Evolutionary conservation across 768 basidiomycete species (phyloP).

Genomic region (Peribolospora baueri): DNA sequence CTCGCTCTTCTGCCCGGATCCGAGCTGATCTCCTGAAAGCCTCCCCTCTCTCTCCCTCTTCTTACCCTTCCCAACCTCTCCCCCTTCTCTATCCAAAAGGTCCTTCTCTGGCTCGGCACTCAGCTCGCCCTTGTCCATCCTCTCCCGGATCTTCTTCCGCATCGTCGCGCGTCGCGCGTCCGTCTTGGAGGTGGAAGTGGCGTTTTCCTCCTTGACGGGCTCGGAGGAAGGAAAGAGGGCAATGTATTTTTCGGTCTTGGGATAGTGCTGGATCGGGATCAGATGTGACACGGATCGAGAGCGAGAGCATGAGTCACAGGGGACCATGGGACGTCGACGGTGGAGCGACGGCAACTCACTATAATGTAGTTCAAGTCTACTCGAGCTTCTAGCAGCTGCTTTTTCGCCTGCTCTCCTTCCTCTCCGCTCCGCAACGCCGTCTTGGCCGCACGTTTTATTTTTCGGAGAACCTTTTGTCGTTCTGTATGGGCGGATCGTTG

Average conservation of each 20-base stretch:
- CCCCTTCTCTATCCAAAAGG: slow-evolving; percentile 8
- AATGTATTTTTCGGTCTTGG: slow-evolving; percentile 65
- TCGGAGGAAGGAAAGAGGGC: slow-evolving; percentile 44
- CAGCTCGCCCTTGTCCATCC: slow-evolving; percentile 38
- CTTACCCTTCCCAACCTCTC: not conserved
- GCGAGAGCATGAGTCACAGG: not conserved
- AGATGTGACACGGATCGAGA: not conserved
- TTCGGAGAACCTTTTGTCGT: slow-evolving; percentile 60
- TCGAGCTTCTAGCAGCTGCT: slow-evolving; percentile 37
- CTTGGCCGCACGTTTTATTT: slow-evolving; percentile 39
- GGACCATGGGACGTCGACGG: not conserved
- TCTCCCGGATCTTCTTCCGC: slow-evolving; percentile 34
- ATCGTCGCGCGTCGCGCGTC: slow-evolving; percentile 16
- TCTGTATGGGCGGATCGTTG: slow-evolving; percentile 27
- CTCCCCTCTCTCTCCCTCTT: not conserved
- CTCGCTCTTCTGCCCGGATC: slow-evolving; percentile 24
- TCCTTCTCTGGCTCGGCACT: slow-evolving; percentile 35
- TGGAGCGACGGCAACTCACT: slow-evolving; percentile 25
- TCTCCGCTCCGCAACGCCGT: slow-evolving; percentile 22
- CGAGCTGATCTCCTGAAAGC: no score
- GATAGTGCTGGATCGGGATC: slow-evolving; percentile 38
- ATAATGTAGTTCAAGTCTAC: slow-evolving; percentile 76
- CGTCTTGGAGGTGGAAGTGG: not conserved
- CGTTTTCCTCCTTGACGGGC: slow-evolving; percentile 1
- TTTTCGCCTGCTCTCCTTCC: slow-evolving; percentile 4